Conservation (phyloP, 2,329 filamentous ascomycete species). For the Scytalidium sp. region DNA sequence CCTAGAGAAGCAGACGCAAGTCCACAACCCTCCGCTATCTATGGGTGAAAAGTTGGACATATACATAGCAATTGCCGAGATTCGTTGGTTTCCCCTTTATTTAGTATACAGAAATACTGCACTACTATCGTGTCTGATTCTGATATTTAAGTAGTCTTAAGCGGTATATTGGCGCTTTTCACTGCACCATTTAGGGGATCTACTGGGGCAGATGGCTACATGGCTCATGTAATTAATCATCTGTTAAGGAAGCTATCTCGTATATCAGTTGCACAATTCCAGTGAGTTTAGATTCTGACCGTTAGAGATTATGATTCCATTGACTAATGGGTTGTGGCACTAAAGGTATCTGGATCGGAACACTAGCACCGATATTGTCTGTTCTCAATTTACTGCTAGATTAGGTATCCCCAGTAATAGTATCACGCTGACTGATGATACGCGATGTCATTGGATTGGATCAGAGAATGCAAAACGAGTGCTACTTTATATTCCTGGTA, state of each 20-base stretch:
- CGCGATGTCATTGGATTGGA: conserved; percentile 45
- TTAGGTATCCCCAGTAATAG: conserved; percentile 3
- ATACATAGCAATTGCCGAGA: neutral
- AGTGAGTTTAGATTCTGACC: neutral
- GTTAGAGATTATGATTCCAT: neutral
- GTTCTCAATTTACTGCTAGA: neutral
- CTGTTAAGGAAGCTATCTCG: neutral
- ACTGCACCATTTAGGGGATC: neutral
- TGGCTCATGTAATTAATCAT: neutral
- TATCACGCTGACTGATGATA: conserved; percentile 31
- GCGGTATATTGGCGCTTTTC: neutral
- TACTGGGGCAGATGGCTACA: neutral
- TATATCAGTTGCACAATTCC: neutral
- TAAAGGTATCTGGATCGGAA: neutral
- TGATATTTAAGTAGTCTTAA: neutral
- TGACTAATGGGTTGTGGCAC: neutral
- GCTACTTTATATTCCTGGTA: conserved; percentile 45
- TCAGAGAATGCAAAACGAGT: conserved; percentile 32
- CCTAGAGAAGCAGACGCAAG: no score
- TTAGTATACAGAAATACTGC: neutral
- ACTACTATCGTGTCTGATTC: neutral
- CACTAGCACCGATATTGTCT: neutral
- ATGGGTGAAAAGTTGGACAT: neutral
- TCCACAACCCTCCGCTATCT: no score
- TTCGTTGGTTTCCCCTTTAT: neutral